Evolutionary conservation across 75 land plant species (phyloP).

Genomic region (Larix kaempferi): DNA sequence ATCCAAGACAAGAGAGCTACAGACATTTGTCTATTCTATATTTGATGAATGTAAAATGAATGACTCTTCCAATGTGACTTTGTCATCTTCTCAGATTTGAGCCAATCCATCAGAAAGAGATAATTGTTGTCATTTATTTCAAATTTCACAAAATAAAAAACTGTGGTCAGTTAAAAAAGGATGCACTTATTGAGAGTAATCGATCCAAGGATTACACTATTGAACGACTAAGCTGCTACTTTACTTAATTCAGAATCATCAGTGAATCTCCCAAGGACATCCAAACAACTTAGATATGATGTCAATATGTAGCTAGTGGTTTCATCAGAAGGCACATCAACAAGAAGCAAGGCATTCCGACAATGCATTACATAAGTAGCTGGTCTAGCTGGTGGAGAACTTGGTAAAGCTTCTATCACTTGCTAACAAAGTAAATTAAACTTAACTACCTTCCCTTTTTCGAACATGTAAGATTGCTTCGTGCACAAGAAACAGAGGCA

Average conservation of each 20-base stretch:
- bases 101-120: too few species aligned
- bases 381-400: conserved; percentile 51
- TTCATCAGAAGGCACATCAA: conserved; percentile 34
- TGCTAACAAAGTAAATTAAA: conserved; percentile 57
- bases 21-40: too few species aligned
- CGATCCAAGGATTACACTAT: conserved; percentile 31
- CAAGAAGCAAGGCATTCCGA: conserved; percentile 41
- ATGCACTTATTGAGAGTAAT: conserved; percentile 49
- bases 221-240: conserved; percentile 50
- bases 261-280: too few species aligned
- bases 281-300: conserved; percentile 42
- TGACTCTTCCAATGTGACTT: too few species aligned
- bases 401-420: conserved; percentile 28
- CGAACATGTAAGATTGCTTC: too few species aligned
- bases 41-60: too few species aligned
- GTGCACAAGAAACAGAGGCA: too few species aligned
- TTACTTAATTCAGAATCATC: too few species aligned
- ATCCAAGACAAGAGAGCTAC: too few species aligned
- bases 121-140: too few species aligned
- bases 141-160: conserved; percentile 21
- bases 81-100: too few species aligned
- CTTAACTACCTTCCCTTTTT: conserved; percentile 12
- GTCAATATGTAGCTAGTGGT: conserved; percentile 61
- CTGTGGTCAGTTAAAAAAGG: conserved; percentile 47
- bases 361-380: conserved; percentile 52